Base-by-base conservation (phyloP, 768 basidiomycete genomes). In the Amanita molliuscula region DNA sequence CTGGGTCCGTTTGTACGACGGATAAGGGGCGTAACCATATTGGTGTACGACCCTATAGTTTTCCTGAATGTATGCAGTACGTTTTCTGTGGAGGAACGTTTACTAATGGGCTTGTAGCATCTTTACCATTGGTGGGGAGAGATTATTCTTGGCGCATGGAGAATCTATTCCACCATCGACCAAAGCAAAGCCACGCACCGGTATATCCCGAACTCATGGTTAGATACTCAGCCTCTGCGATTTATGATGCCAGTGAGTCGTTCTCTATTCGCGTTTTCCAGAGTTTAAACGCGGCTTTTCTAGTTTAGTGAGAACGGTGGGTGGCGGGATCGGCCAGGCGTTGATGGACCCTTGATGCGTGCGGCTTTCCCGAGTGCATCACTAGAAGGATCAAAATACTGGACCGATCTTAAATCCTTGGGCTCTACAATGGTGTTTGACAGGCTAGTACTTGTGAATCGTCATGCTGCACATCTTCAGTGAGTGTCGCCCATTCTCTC, bases 321-420 rank as follows among this genome's bases (percentile, higher is more conserved):
- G 45, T 84, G 81, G 83, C 73, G 81, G 34, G 85, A 88, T 58
- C 54, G 58, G 10, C 77, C 79, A 1, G 72, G 75, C 11, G 72
- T 88, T 57, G 77, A 84, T 58, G 71, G 75, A n/a, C 79, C 79
- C 43, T 69, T 87, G 54, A 70, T 88, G 53, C 78, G 79, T 23
- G 74, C 79, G 6, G 78, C 76, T 0, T 87, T 85, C 61, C 84
- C 84, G 2, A 66, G 65, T 15, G 59, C 76, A 10, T 63, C 79
- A 1, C 74, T 87, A 23, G 82, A 87, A 56, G 66, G 72, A 31
- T 65, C 72, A 9, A 65, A 68, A 25, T 81, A 84, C 56, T 88
- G 86, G 82, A 50, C 68, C 6, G 85, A 87, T 62, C 68, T 83
- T 21, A 66, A 71, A n/a, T 58, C 51, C 25, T 53, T 69, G 29